Evolutionary conservation across 495 filamentous ascomycete species (phyloP).

Genomic region (Neurospora sp.): DNA sequence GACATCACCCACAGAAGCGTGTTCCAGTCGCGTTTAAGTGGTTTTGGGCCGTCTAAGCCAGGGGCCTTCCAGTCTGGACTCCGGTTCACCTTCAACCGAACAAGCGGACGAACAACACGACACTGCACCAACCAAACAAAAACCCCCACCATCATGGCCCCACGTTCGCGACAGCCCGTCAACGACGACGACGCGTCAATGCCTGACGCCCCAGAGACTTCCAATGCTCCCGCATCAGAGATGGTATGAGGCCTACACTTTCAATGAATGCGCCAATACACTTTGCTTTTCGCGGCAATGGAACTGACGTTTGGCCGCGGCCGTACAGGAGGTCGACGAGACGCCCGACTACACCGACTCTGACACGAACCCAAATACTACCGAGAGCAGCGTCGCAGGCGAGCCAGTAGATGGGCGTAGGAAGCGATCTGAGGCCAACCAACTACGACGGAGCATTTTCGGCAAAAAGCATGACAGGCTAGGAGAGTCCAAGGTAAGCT

Average conservation of each 20-base stretch:
- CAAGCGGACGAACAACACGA: background rate
- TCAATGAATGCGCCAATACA: background rate
- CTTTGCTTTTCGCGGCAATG: background rate
- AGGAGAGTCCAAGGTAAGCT: slow-evolving; percentile 77
- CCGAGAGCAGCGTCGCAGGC: slow-evolving; percentile 76
- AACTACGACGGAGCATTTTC: slow-evolving; percentile 79
- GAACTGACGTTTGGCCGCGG: slow-evolving; percentile 10
- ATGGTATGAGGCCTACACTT: slow-evolving; percentile 33
- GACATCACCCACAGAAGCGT: slow-evolving; percentile 11
- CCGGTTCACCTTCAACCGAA: slow-evolving; percentile 5
- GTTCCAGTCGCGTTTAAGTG: slow-evolving; percentile 35
- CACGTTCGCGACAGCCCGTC: slow-evolving; percentile 38
- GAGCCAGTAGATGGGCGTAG: slow-evolving; percentile 74
- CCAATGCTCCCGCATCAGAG: slow-evolving; percentile 24
- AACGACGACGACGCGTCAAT: slow-evolving; percentile 46
- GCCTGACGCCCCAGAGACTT: slow-evolving; percentile 49
- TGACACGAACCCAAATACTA: slow-evolving; percentile 87
- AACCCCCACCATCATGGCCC: slow-evolving; percentile 43
- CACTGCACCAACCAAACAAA: background rate
- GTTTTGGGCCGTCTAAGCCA: slow-evolving; percentile 13
- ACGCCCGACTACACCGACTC: slow-evolving; percentile 84
- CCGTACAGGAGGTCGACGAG: slow-evolving; percentile 57
- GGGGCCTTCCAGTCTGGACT: background rate
- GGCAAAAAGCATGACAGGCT: slow-evolving; percentile 89
- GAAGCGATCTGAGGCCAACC: slow-evolving; percentile 71